A percentile compares a stretch with the other conserved stretches of the same genome.
Conservation (phyloP, 148 eudicot genomes). For the Rhododendron ferrugineum region DNA sequence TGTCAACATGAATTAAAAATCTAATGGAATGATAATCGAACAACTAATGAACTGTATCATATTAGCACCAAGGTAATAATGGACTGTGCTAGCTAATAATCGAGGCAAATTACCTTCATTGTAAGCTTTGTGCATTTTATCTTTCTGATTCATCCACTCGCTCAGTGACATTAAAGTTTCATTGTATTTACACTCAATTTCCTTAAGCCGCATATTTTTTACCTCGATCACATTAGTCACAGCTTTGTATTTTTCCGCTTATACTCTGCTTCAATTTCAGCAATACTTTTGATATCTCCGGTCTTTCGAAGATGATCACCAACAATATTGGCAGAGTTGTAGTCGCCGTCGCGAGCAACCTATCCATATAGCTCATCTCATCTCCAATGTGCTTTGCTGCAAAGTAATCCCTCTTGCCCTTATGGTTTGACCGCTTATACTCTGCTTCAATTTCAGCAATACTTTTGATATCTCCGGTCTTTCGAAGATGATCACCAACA, state of each 20-base stretch:
- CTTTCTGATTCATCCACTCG: constrained; percentile 33
- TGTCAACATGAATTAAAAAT: background rate
- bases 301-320: constrained; percentile 44
- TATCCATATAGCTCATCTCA: constrained; percentile 52
- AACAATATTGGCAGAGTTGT: constrained; percentile 15
- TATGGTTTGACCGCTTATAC: constrained; percentile 27
- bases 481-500: constrained; percentile 43
- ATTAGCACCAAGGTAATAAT: too few relatives aligned
- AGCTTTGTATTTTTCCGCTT: constrained; percentile 23
- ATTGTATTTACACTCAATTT: constrained; percentile 34
- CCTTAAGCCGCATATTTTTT: constrained; percentile 24
- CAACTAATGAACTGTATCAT: background rate
- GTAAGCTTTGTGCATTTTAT: constrained; percentile 28
- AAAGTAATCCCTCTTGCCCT: too few relatives aligned
- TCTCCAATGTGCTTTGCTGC: too few relatives aligned
- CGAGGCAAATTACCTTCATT: constrained; percentile 41
- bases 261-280: constrained; percentile 37
- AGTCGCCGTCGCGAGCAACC: constrained; percentile 57
- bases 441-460: constrained; percentile 37
- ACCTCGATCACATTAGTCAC: constrained; percentile 29
- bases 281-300: constrained; percentile 42
- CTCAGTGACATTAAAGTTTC: constrained; percentile 31
- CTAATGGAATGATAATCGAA: background rate
- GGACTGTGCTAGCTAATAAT: too few relatives aligned
- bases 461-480: constrained; percentile 41